A percentile compares a stretch with the other conserved stretches of the same genome.
Evolutionary conservation across 2,329 filamentous ascomycete species (phyloP).

Genomic region (Calonectria henricotiae): DNA sequence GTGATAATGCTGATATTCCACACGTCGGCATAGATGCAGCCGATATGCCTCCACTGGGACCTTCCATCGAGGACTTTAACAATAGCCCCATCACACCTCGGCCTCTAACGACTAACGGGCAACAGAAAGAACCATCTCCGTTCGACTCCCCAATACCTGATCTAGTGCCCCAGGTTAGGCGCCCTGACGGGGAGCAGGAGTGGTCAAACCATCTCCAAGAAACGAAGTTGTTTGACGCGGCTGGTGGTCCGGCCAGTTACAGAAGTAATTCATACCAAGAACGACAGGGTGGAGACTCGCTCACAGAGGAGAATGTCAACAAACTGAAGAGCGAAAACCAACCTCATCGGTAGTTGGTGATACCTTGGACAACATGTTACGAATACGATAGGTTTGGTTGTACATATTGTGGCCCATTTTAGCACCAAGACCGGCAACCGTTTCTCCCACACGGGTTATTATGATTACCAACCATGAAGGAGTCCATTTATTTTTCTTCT

Average conservation of each 20-base stretch:
- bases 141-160: slow-evolving; percentile 60
- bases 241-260: slow-evolving; percentile 58
- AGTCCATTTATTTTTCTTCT: slow-evolving; percentile 24
- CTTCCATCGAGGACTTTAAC: slow-evolving; percentile 53
- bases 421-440: slow-evolving; percentile 7
- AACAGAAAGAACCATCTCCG: slow-evolving; percentile 61
- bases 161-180: slow-evolving; percentile 55
- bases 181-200: slow-evolving; percentile 60
- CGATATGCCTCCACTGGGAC: slow-evolving; percentile 38
- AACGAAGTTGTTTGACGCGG: slow-evolving; percentile 66
- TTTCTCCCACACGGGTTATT: not conserved
- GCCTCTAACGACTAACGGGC: slow-evolving; percentile 59
- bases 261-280: slow-evolving; percentile 58
- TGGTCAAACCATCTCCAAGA: slow-evolving; percentile 64
- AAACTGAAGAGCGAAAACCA: slow-evolving; percentile 61
- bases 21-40: slow-evolving; percentile 56
- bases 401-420: slow-evolving; percentile 19
- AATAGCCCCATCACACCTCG: slow-evolving; percentile 61
- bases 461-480: slow-evolving; percentile 1
- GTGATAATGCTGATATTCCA: slow-evolving; percentile 62
- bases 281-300: slow-evolving; percentile 59
- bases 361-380: not conserved
- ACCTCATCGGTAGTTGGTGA: slow-evolving; percentile 38
- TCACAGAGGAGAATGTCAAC: slow-evolving; percentile 72
- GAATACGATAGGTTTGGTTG: slow-evolving; percentile 20